Evolutionary conservation across 2,329 filamentous ascomycete genomes (phyloP).

Genomic region (Ustilaginoidea virens): DNA sequence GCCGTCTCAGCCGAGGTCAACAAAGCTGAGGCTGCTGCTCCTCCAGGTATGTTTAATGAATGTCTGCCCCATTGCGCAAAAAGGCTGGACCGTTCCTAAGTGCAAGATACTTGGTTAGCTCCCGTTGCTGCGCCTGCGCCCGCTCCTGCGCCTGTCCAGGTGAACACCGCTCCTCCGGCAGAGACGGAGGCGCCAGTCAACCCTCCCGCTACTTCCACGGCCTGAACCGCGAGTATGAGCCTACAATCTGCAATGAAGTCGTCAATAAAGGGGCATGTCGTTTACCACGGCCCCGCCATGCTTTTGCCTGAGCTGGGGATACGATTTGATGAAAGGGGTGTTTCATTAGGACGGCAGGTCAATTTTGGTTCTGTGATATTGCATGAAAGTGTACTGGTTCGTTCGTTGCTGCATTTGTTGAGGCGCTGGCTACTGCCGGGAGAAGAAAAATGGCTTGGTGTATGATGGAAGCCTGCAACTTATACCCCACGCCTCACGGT

Average conservation of each 20-base stretch:
- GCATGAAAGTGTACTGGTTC: slow-evolving; percentile 4
- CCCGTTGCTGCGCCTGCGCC: slow-evolving; percentile 1
- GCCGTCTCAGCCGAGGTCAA: slow-evolving; percentile 1
- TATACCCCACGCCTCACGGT: slow-evolving; percentile 13
- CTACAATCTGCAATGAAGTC: too few relatives aligned
- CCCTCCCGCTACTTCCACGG: slow-evolving; percentile 6
- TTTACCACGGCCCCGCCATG: neutral
- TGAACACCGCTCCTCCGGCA: slow-evolving; percentile 7
- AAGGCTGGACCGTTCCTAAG: too few relatives aligned
- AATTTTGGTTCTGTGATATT: slow-evolving; percentile 3
- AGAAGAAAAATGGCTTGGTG: slow-evolving; percentile 10
- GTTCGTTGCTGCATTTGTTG: slow-evolving; percentile 8
- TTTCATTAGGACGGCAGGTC: slow-evolving; percentile 1
- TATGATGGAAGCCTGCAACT: slow-evolving; percentile 12
- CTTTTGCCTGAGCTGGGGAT: neutral
- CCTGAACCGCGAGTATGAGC: too few relatives aligned
- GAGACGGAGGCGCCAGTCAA: slow-evolving; percentile 12
- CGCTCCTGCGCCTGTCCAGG: slow-evolving; percentile 2
- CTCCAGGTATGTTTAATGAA: slow-evolving; percentile 1
- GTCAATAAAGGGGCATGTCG: neutral
- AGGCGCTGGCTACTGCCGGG: slow-evolving; percentile 17
- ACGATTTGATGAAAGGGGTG: slow-evolving; percentile 2
- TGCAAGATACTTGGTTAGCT: too few relatives aligned
- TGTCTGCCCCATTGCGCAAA: too few relatives aligned
- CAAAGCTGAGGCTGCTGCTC: slow-evolving; percentile 2